Conservation (phyloP, 805 yeast species). For the Zygosaccharomyces kombuchaensis region DNA sequence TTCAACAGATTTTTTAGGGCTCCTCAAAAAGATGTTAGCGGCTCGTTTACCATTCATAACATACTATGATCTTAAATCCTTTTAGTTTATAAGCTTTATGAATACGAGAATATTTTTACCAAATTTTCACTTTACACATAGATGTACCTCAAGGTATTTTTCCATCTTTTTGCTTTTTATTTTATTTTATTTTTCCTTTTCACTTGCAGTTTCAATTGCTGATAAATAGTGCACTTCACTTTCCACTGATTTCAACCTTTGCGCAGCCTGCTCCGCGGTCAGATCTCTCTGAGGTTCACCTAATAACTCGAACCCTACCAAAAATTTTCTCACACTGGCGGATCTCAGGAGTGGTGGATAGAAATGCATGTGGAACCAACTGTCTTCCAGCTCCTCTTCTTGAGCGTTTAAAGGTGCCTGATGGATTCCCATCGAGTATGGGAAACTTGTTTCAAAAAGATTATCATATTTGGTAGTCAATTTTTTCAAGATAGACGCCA, state of each 20-base stretch:
- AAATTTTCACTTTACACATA: too few species aligned
- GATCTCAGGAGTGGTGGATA: conserved; percentile 73
- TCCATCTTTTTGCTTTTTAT: too few species aligned
- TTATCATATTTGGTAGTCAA: conserved; percentile 68
- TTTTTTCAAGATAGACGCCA: conserved; percentile 49
- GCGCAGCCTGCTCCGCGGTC: conserved; percentile 32
- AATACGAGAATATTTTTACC: too few species aligned
- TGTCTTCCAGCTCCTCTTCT: conserved; percentile 40
- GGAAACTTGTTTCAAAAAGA: conserved; percentile 63
- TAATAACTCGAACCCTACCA: conserved; percentile 67
- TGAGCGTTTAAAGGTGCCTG: conserved; percentile 58
- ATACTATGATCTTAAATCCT: too few species aligned
- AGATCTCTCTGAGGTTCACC: conserved; percentile 58
- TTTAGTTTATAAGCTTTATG: too few species aligned
- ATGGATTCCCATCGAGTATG: conserved; percentile 79
- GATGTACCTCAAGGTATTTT: conserved; percentile 43
- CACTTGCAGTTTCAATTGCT: conserved; percentile 35
- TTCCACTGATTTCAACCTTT: conserved; percentile 43
- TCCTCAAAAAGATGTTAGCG: too few species aligned
- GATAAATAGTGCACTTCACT: conserved; percentile 38
- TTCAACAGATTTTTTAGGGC: too few species aligned
- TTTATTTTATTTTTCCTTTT: background rate
- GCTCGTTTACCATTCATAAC: too few species aligned
- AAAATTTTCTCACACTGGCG: conserved; percentile 69
- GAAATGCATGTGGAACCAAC: conserved; percentile 71